phyloP scores from a whole-genome alignment of 495 filamentous ascomycete genomes.

The Xanthoparmelia taractica region DNA sequence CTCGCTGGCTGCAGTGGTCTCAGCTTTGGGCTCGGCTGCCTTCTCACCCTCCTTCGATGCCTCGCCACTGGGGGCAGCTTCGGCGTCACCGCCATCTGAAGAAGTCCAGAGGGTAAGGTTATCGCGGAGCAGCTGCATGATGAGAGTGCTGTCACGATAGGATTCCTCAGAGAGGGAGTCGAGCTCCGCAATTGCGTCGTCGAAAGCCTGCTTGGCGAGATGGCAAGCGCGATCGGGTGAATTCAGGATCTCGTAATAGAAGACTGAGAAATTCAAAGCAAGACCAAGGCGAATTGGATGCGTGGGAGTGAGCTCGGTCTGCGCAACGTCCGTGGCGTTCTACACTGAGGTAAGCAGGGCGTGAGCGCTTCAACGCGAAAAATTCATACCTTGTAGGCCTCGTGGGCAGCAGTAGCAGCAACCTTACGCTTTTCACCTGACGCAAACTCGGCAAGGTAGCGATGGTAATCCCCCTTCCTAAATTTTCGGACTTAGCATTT shows the following conservation, averaged over 20 bases:
- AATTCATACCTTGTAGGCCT: slow-evolving; percentile 87
- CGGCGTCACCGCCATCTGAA: slow-evolving; percentile 79
- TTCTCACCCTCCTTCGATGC: slow-evolving; percentile 57
- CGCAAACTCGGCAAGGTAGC: slow-evolving; percentile 98
- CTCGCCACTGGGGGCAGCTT: slow-evolving; percentile 44
- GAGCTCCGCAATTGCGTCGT: slow-evolving; percentile 98
- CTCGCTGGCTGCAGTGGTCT: slow-evolving; percentile 37
- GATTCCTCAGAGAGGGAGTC: slow-evolving; percentile 98
- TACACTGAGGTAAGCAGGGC: slow-evolving; percentile 30
- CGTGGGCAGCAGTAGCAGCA: slow-evolving; percentile 90
- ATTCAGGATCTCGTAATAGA: slow-evolving; percentile 99
- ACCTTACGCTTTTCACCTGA: slow-evolving; percentile 98
- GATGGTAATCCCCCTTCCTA: slow-evolving; percentile 99
- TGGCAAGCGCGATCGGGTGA: slow-evolving; percentile 98
- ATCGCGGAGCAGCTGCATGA: slow-evolving; percentile 99
- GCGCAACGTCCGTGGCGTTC: slow-evolving; percentile 97
- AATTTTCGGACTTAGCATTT: slow-evolving; percentile 18
- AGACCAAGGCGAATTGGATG: slow-evolving; percentile 98
- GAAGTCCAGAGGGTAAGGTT: slow-evolving; percentile 99
- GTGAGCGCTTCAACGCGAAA: slow-evolving; percentile 1
- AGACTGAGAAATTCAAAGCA: slow-evolving; percentile 98
- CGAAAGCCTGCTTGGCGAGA: slow-evolving; percentile 97
- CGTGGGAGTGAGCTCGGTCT: slow-evolving; percentile 93
- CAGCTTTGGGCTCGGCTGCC: slow-evolving; percentile 51
- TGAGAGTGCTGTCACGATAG: slow-evolving; percentile 99